Evolutionary conservation across 495 filamentous ascomycete genomes (phyloP).

Genomic region (Hyaloscypha finlandica): DNA sequence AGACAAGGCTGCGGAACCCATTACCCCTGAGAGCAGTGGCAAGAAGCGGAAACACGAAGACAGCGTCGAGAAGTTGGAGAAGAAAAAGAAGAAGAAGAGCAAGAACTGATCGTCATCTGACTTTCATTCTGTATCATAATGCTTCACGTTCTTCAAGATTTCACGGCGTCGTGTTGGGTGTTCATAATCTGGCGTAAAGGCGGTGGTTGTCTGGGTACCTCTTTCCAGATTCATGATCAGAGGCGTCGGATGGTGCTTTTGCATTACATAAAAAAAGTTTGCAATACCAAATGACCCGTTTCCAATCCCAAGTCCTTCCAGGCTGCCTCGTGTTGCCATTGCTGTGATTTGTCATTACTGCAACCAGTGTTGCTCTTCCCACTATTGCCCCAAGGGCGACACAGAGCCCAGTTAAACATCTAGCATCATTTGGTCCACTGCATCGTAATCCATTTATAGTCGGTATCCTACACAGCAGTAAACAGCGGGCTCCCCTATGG

Average conservation of each 20-base stretch:
- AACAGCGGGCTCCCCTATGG: no score
- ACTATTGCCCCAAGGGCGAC: no score
- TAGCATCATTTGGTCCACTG: no score
- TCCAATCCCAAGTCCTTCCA: not conserved
- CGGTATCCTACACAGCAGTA: no score
- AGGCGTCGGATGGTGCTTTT: not conserved
- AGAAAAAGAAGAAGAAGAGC: conserved; percentile 51
- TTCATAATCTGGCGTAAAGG: conserved; percentile 4
- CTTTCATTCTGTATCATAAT: conserved; percentile 36
- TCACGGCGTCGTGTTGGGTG: conserved; percentile 15
- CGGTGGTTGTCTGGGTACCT: conserved; percentile 7
- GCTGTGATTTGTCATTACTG: not conserved
- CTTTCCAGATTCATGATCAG: not conserved
- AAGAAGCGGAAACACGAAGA: conserved; percentile 47
- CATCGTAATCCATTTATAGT: no score
- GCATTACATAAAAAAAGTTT: not conserved
- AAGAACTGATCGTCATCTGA: conserved; percentile 27
- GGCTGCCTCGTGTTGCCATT: not conserved
- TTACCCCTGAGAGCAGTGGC: conserved; percentile 23
- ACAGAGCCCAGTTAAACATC: no score
- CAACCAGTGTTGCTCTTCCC: not conserved
- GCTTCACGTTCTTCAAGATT: not conserved
- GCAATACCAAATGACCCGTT: conserved; percentile 3
- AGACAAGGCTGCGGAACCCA: conserved; percentile 60
- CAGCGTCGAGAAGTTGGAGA: conserved; percentile 48